Base-by-base conservation (phyloP, 2,329 filamentous ascomycete species). In the Pseudogymnoascus sp. region DNA sequence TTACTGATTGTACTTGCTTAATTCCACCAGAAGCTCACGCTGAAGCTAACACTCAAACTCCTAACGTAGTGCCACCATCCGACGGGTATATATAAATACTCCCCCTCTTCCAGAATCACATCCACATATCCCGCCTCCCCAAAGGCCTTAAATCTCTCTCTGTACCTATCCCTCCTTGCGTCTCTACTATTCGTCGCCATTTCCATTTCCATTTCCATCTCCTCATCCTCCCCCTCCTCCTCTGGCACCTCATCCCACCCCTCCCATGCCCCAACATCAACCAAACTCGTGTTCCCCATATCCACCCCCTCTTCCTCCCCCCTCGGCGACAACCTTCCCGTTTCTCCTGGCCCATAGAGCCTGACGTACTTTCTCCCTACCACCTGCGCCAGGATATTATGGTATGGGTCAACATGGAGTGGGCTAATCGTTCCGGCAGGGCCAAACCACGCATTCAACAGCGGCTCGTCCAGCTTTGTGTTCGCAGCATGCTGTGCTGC, bases 51-150 rank as follows among this genome's bases (percentile, higher is more conserved):
- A 63, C 85, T 91, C 70, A 97, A 72, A 59, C 91, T 91, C 64
- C 90, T 81, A 3, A 97, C 90, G 74, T 97, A 97, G 78, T 99
- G 94, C 94, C 94, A 99, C 93, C 94, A 99, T 0, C 93, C 94
- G 4, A 91, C 81, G 0, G 94, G 94, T 61, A 99, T 90, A 72
- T 96, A 94, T 61, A 99, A 73, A 66, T 86, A 89, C 61, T 99
- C 92, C 0, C 93, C 94, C 0, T 89, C 88, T 31, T 82, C 84
- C 5, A 99, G 76, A 1, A 97, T 81, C 62, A 87, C 87, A 70
- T 99, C 94, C 35, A 89, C 76, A 71, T 78, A 71, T 8, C 65
- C 60, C 14, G 67, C 69, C 7, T 61, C 62, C 26, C 31, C 38
- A 38, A 67, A 69, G 0, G 62, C 19, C 1, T 68, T 66, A 35